phyloP scores from a whole-genome alignment of 2,329 filamentous ascomycete species.

The Colletotrichum camelliae region DNA sequence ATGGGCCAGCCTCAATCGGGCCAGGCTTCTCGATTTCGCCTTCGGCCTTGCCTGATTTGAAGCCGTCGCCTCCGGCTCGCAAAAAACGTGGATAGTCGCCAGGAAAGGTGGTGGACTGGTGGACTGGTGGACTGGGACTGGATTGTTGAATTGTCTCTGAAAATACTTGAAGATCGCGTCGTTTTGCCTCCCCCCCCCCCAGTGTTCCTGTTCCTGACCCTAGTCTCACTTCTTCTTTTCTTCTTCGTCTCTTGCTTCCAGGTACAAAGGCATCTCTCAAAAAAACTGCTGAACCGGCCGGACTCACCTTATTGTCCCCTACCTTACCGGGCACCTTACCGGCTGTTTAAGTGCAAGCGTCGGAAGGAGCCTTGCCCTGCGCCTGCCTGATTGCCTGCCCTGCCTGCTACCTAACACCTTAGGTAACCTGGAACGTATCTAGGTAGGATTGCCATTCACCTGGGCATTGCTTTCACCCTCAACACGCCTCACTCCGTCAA shows the following conservation, averaged over 20 bases:
- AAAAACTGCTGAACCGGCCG: neutral
- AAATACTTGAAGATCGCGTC: neutral
- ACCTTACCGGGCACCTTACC: neutral
- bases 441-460: neutral
- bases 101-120: neutral
- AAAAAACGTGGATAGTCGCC: neutral
- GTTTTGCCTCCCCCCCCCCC: neutral
- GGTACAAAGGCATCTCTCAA: neutral
- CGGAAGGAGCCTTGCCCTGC: neutral
- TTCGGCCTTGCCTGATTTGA: neutral
- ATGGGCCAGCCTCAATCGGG: neutral
- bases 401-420: neutral
- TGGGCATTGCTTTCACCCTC: neutral
- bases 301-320: neutral
- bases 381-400: neutral
- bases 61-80: neutral
- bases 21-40: neutral
- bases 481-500: neutral
- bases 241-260: neutral
- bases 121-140: neutral
- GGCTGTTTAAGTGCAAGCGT: neutral
- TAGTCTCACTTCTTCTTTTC: neutral
- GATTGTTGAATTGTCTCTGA: neutral
- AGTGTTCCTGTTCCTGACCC: neutral
- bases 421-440: neutral